phyloP scores from a whole-genome alignment of 2,329 filamentous ascomycete genomes.

The Verticillium isaacii region DNA sequence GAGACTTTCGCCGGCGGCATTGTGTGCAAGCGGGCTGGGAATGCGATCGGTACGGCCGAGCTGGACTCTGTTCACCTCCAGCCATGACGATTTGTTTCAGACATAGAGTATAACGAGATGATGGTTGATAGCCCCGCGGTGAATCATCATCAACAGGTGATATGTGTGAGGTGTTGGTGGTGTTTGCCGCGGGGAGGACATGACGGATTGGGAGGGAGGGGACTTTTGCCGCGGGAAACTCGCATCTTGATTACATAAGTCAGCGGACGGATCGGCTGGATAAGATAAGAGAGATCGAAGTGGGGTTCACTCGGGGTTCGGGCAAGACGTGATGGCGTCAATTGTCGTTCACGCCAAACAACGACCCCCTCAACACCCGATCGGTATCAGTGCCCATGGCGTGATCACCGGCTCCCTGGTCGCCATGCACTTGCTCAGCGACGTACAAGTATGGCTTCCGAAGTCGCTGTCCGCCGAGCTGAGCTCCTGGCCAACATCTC shows the following conservation, averaged over 20 bases:
- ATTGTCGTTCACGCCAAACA: neutral
- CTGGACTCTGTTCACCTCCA: neutral
- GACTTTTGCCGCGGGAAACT: neutral
- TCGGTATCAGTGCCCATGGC: neutral
- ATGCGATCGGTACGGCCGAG: constrained; percentile 56
- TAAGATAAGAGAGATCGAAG: too few species aligned
- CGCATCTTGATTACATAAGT: neutral
- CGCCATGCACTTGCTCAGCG: neutral
- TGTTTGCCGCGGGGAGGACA: neutral
- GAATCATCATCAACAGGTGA: neutral
- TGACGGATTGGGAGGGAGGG: neutral
- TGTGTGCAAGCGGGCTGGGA: constrained; percentile 55
- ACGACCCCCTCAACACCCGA: neutral
- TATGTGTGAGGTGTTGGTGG: neutral
- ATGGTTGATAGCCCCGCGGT: neutral
- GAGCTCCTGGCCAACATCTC: neutral
- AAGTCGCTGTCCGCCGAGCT: neutral
- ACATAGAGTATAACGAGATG: neutral
- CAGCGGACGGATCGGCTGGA: too few species aligned
- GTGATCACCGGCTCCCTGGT: neutral
- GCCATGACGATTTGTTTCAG: neutral
- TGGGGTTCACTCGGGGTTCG: neutral
- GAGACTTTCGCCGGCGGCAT: constrained; percentile 56
- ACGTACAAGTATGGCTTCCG: neutral
- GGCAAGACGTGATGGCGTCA: neutral